Conservation (phyloP, 1,139 yeast genomes). For the Lodderomyces margitis region DNA sequence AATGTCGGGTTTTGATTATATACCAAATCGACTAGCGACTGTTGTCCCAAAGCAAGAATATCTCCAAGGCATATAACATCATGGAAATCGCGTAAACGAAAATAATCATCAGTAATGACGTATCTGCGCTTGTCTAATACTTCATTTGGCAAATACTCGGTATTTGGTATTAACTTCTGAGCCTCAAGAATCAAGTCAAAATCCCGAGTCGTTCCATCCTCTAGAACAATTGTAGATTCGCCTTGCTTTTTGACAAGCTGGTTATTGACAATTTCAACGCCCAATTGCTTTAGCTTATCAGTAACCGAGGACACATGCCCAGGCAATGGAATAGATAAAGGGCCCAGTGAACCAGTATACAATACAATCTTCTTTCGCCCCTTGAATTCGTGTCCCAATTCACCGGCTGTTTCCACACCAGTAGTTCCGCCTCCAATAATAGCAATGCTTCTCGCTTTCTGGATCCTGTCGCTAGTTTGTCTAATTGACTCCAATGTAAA, state of each 20-base stretch:
- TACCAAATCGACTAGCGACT: slow-evolving; percentile 26
- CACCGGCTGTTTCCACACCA: slow-evolving; percentile 42
- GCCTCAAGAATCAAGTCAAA: slow-evolving; percentile 31
- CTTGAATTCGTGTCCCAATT: slow-evolving; percentile 24
- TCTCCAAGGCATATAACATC: slow-evolving; percentile 37
- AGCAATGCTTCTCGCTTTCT: slow-evolving; percentile 26
- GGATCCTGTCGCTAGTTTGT: slow-evolving; percentile 17
- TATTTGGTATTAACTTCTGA: slow-evolving; percentile 23
- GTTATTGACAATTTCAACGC: slow-evolving; percentile 28
- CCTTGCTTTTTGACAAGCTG: slow-evolving; percentile 11
- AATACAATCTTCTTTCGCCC: slow-evolving; percentile 23
- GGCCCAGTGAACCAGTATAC: slow-evolving; percentile 27
- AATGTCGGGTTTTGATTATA: slow-evolving; percentile 23
- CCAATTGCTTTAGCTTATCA: slow-evolving; percentile 21
- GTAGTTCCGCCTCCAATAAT: slow-evolving; percentile 42
- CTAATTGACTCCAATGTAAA: slow-evolving; percentile 18
- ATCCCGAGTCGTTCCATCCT: slow-evolving; percentile 18
- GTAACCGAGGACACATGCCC: slow-evolving; percentile 17
- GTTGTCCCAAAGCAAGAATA: slow-evolving; percentile 22
- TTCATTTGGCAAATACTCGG: slow-evolving; percentile 21
- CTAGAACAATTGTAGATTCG: slow-evolving; percentile 10
- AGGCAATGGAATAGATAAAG: slow-evolving; percentile 20
- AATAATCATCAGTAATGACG: slow-evolving; percentile 25
- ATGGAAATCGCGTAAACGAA: slow-evolving; percentile 22
- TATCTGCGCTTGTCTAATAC: slow-evolving; percentile 21